Evolutionary conservation across 2,329 filamentous ascomycete species (phyloP).

Genomic region (Pochonia chlamydosporia): DNA sequence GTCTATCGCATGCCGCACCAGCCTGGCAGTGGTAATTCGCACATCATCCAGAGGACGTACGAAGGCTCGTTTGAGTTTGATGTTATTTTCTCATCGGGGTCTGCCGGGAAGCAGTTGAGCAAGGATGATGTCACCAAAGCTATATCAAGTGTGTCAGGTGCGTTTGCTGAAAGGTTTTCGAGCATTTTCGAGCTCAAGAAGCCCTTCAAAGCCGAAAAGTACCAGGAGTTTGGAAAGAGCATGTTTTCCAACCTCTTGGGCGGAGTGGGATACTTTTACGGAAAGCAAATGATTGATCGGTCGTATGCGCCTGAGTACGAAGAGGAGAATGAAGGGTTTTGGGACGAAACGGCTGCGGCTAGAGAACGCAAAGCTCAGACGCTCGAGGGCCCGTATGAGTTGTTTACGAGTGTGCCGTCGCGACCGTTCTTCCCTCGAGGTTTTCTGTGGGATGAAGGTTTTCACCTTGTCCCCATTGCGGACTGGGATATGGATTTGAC

Average conservation of each 20-base stretch:
- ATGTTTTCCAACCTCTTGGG: conserved; percentile 93
- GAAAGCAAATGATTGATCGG: conserved; percentile 80
- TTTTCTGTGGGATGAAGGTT: conserved; percentile 97
- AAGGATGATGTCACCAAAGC: conserved; percentile 63
- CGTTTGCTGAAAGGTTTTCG: conserved; percentile 71
- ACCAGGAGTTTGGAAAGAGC: conserved; percentile 74
- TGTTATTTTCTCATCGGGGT: conserved; percentile 78
- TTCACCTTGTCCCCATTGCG: conserved; percentile 83
- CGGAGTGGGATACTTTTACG: conserved; percentile 93
- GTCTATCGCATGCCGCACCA: conserved; percentile 72
- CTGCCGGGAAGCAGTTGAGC: conserved; percentile 49
- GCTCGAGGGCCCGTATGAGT: conserved; percentile 75
- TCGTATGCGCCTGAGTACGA: conserved; percentile 91
- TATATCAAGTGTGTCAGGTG: conserved; percentile 58
- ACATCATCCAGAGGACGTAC: conserved; percentile 88
- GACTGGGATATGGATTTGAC: conserved; percentile 93
- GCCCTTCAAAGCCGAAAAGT: conserved; percentile 70
- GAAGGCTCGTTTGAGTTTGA: conserved; percentile 90
- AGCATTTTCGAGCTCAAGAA: conserved; percentile 60
- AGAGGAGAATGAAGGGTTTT: conserved; percentile 92
- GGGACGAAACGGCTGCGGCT: conserved; percentile 83
- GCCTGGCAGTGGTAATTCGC: conserved; percentile 69
- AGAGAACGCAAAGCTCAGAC: conserved; percentile 61
- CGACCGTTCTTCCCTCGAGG: conserved; percentile 93
- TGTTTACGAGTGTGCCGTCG: conserved; percentile 89